Percentiles rank a stretch among this genome's conserved stretches.
Conservation (phyloP, 257 asterid species). For the Voacanga thouarsii region DNA sequence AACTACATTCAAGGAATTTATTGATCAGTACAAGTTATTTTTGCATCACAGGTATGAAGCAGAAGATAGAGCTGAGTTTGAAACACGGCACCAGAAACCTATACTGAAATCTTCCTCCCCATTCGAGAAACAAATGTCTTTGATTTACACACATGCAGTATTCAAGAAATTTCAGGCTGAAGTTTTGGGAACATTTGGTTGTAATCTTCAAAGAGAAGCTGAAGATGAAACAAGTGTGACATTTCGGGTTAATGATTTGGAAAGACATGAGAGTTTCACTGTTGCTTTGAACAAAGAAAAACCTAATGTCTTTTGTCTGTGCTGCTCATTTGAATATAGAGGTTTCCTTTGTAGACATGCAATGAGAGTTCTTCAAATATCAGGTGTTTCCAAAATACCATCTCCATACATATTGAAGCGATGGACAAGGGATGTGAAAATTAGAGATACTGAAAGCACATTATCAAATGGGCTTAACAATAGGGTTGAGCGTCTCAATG, state of each 20-base stretch:
- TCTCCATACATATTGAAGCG: constrained; percentile 35
- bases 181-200: constrained; percentile 32
- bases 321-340: constrained; percentile 37
- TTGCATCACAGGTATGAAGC: constrained; percentile 31
- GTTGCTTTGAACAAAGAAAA: constrained; percentile 33
- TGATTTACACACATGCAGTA: constrained; percentile 34
- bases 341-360: constrained; percentile 53
- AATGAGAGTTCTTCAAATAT: constrained; percentile 37
- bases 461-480: constrained; percentile 15
- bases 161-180: constrained; percentile 46
- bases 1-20: constrained; percentile 35
- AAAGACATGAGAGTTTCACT: constrained; percentile 28
- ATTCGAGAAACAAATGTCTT: constrained; percentile 49
- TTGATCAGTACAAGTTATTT: constrained; percentile 26
- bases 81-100: constrained; percentile 18
- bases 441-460: constrained; percentile 17
- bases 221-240: constrained; percentile 25
- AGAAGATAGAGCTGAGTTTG: constrained; percentile 38
- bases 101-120: constrained; percentile 31
- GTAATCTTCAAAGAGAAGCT: constrained; percentile 28
- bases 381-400: constrained; percentile 34
- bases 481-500: constrained; percentile 43
- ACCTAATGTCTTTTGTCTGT: constrained; percentile 29
- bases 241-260: constrained; percentile 22
- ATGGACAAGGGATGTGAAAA: constrained; percentile 41